Conservation (phyloP, 257 asterid species). For the Apocynum venetum region DNA sequence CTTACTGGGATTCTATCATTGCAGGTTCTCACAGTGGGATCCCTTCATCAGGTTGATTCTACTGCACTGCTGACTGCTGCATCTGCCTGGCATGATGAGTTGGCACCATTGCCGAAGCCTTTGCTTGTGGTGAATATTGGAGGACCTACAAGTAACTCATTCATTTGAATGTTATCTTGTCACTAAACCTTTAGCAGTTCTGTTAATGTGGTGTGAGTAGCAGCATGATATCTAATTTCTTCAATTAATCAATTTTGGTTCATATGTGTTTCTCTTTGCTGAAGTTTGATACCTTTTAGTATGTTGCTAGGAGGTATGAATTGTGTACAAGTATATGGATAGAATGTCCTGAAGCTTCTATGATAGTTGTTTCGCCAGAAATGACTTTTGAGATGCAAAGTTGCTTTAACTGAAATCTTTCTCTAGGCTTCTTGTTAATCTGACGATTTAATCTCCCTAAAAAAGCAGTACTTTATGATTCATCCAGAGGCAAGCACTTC, state of each 20-base stretch:
- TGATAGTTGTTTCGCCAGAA: neutral
- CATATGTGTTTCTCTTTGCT: neutral
- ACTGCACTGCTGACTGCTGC: constrained; percentile 63
- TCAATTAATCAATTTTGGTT: neutral
- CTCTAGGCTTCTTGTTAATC: neutral
- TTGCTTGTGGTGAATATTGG: constrained; percentile 77
- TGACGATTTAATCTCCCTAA: neutral
- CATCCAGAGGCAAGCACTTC: neutral
- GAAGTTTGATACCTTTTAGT: neutral
- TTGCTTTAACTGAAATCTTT: neutral
- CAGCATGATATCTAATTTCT: neutral
- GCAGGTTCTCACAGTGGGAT: constrained; percentile 81
- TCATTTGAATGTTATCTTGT: constrained; percentile 14
- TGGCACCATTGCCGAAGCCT: constrained; percentile 60
- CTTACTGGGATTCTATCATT: neutral
- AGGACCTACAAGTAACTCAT: constrained; percentile 72
- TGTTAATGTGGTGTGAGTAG: neutral
- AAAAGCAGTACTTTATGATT: neutral
- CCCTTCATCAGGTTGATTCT: constrained; percentile 79
- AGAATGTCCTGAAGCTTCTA: neutral
- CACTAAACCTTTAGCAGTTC: neutral
- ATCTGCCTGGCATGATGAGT: constrained; percentile 63
- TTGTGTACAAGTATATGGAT: neutral
- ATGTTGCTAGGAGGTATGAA: neutral
- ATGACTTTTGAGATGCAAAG: neutral